A percentile compares a stretch with the other conserved stretches of the same genome.
phyloP scores from a whole-genome alignment of 2,329 filamentous ascomycete species.

The Colletotrichum camelliae region DNA sequence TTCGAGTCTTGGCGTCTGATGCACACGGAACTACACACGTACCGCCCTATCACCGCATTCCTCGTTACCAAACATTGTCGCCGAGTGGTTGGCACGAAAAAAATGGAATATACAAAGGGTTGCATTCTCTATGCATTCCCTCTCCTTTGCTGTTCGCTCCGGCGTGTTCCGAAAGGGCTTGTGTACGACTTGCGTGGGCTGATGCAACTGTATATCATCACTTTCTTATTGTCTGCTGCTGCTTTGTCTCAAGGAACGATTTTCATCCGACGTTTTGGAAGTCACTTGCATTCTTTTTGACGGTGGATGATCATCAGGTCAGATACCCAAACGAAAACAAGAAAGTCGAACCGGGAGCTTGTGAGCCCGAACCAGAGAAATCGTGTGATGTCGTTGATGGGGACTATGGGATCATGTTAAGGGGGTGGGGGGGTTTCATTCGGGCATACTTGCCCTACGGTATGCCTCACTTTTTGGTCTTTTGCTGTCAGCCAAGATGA shows the following conservation, averaged over 20 bases:
- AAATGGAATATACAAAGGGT: background rate
- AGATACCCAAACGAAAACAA: conserved; percentile 1
- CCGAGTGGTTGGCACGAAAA: background rate
- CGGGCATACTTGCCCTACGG: background rate
- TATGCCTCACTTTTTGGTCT: background rate
- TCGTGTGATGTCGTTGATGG: background rate
- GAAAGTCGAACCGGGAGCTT: conserved; percentile 15
- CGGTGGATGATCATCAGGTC: background rate
- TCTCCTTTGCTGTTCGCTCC: background rate
- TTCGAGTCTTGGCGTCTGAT: conserved; percentile 13
- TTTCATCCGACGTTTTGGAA: conserved; percentile 1
- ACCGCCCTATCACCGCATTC: background rate
- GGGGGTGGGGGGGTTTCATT: background rate
- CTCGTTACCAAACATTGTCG: background rate
- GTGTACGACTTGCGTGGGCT: background rate
- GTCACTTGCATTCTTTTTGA: background rate
- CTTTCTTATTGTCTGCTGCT: background rate
- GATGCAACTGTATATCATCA: background rate
- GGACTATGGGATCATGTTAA: background rate
- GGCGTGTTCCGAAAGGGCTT: background rate
- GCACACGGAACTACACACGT: background rate
- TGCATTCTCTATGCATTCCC: background rate
- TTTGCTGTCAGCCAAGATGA: background rate
- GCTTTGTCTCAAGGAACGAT: background rate
- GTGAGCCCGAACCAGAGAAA: background rate